A percentile compares a stretch with the other conserved stretches of the same genome.
These are phyloP conservation scores for Rhododendron kiyosumense DNA, from an alignment of 148 eudicot species.

Conservation along the genomic window DNA sequence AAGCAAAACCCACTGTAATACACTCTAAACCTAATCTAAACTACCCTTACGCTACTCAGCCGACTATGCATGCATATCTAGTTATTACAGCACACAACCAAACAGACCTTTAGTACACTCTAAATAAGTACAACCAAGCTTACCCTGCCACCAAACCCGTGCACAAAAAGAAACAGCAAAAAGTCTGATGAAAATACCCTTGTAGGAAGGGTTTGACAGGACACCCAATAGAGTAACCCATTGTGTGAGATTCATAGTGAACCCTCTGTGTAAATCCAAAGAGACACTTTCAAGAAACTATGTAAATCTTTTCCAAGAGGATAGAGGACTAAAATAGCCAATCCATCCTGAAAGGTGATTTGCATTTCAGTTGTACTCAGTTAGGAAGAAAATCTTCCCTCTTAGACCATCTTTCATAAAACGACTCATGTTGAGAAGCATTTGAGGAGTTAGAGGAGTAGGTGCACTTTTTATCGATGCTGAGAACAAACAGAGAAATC, in stretches of 20 bases:
- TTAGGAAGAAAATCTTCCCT: background rate
- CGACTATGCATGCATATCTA: background rate
- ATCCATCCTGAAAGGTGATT: background rate
- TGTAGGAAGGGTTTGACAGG: background rate
- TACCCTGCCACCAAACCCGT: background rate
- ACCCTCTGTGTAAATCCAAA: background rate
- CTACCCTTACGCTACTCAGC: background rate
- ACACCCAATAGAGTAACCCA: background rate
- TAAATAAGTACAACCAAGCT: background rate
- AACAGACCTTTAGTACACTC: background rate
- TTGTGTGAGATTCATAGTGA: background rate
- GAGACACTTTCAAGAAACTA: background rate
- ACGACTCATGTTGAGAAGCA: background rate
- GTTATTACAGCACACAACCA: background rate
- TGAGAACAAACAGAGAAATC: background rate
- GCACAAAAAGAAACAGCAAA: background rate
- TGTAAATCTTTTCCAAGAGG: background rate
- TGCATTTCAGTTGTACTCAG: background rate
- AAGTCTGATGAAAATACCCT: background rate
- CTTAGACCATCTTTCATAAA: background rate
- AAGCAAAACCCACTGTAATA: background rate
- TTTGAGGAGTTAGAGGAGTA: background rate
- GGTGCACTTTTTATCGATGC: background rate
- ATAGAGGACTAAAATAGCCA: background rate
- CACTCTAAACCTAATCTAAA: background rate